Conservation (phyloP, 192 early-diverging fungal species). For the Cladochytrium replicatum region DNA sequence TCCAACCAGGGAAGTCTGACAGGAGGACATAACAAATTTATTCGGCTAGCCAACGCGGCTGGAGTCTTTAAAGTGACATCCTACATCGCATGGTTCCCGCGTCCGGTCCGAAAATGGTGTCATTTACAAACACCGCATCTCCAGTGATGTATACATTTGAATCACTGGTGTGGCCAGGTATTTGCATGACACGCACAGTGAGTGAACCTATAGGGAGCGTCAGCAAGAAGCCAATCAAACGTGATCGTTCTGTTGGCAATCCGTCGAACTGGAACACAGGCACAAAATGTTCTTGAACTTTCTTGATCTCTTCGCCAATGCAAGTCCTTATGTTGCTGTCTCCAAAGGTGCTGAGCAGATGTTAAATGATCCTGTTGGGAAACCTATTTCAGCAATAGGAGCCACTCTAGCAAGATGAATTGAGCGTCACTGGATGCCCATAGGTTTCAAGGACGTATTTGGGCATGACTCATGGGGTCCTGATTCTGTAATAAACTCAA, state of each 20-base stretch:
- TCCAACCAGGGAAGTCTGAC: slow-evolving; percentile 30
- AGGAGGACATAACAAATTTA: too few species aligned
- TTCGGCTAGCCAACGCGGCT: too few species aligned
- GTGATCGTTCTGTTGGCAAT: slow-evolving; percentile 6
- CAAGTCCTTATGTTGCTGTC: slow-evolving; percentile 1
- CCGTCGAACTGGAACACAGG: slow-evolving; percentile 2
- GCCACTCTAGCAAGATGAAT: background rate
- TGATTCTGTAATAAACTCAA: background rate
- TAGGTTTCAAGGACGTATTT: slow-evolving; percentile 18
- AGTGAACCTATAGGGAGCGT: slow-evolving; percentile 10
- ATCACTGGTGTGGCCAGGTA: slow-evolving; percentile 25
- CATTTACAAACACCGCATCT: slow-evolving; percentile 14
- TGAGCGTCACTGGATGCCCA: slow-evolving; percentile 12
- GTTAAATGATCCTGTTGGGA: slow-evolving; percentile 18
- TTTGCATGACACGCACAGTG: background rate
- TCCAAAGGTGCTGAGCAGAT: slow-evolving; percentile 13
- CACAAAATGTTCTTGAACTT: slow-evolving; percentile 12
- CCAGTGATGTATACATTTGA: slow-evolving; percentile 13
- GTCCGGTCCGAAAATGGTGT: slow-evolving; percentile 21
- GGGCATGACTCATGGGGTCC: slow-evolving; percentile 4
- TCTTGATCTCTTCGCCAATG: slow-evolving; percentile 13
- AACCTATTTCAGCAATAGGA: background rate
- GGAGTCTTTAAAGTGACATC: too few species aligned
- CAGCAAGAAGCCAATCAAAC: slow-evolving; percentile 15
- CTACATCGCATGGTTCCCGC: slow-evolving; percentile 16